Evolutionary conservation across 805 yeast genomes (phyloP).

Genomic region (Ogataea philodendri): DNA sequence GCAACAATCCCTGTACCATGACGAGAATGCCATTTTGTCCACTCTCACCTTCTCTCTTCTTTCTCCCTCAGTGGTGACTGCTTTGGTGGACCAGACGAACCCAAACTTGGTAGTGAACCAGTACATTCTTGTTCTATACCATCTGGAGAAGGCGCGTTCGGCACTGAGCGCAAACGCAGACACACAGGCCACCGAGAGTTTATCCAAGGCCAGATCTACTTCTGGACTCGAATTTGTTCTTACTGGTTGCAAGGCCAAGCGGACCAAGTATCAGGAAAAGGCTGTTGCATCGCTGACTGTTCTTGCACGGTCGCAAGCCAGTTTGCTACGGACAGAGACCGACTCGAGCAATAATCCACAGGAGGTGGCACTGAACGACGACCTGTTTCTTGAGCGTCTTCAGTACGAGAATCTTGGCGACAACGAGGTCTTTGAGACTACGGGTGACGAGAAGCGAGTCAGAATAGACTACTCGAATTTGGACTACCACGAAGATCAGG

Average conservation of each 20-base stretch:
- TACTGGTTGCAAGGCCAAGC: constrained; percentile 85
- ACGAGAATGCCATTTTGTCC: constrained; percentile 47
- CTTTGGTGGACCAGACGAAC: constrained; percentile 35
- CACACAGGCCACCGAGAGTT: constrained; percentile 52
- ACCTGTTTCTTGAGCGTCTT: constrained; percentile 73
- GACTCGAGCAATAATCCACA: constrained; percentile 45
- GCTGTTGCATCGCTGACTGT: constrained; percentile 74
- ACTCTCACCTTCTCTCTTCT: constrained; percentile 42
- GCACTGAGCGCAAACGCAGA: constrained; percentile 65
- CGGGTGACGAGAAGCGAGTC: constrained; percentile 39
- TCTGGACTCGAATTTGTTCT: constrained; percentile 62
- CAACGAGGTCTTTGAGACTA: constrained; percentile 38
- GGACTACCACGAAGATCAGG: constrained; percentile 15
- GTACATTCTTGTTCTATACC: constrained; percentile 45
- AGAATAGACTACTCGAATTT: constrained; percentile 38
- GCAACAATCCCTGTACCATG: constrained; percentile 63
- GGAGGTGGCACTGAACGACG: constrained; percentile 65
- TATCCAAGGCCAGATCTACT: constrained; percentile 54
- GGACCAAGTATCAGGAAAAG: constrained; percentile 77
- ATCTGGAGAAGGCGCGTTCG: constrained; percentile 67
- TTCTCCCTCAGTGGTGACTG: constrained; percentile 33
- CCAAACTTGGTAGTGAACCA: constrained; percentile 30
- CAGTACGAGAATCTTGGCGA: constrained; percentile 59
- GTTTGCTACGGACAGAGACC: constrained; percentile 20
- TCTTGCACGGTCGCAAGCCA: constrained; percentile 56